These are phyloP conservation scores for Lachnellula subtilissima DNA, from an alignment of 2,329 filamentous ascomycete genomes.

Conservation along the genomic window DNA sequence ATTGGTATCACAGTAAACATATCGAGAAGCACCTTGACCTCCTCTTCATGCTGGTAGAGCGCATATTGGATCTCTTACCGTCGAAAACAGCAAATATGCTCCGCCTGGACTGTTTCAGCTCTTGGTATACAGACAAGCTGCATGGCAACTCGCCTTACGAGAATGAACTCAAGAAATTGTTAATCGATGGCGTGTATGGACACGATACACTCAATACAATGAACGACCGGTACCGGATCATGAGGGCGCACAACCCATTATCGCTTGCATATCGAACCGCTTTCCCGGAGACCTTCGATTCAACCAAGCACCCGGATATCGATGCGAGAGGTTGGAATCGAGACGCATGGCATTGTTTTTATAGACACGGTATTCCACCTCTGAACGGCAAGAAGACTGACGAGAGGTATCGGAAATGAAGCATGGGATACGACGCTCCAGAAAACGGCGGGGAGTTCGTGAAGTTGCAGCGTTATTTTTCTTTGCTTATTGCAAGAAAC, in stretches of 20 bases:
- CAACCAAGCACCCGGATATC: slow-evolving; percentile 9
- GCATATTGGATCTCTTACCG: slow-evolving; percentile 14
- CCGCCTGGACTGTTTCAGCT: slow-evolving; percentile 15
- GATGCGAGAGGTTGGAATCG: slow-evolving; percentile 14
- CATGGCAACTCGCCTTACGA: slow-evolving; percentile 18
- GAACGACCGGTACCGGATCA: slow-evolving; percentile 12
- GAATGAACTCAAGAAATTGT: slow-evolving; percentile 15
- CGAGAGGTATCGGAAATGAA: slow-evolving; percentile 12
- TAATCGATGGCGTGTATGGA: slow-evolving; percentile 9
- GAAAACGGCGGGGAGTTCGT: slow-evolving; percentile 8
- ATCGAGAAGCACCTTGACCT: slow-evolving; percentile 11
- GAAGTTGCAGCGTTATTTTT: slow-evolving; percentile 10
- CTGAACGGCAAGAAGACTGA: slow-evolving; percentile 7
- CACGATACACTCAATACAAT: slow-evolving; percentile 8
- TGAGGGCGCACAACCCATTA: slow-evolving; percentile 17
- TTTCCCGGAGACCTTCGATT: slow-evolving; percentile 10
- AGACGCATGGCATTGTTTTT: slow-evolving; percentile 14
- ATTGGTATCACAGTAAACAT: slow-evolving; percentile 9
- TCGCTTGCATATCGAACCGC: slow-evolving; percentile 15
- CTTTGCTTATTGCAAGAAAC: slow-evolving; percentile 9
- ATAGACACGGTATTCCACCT: slow-evolving; percentile 8
- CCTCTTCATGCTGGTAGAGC: slow-evolving; percentile 13
- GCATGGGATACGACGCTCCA: slow-evolving; percentile 9
- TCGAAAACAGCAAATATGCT: slow-evolving; percentile 18
- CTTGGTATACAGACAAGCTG: slow-evolving; percentile 19